Base-by-base conservation (phyloP, 305 asterid species). In the Fraxinus sp. region DNA sequence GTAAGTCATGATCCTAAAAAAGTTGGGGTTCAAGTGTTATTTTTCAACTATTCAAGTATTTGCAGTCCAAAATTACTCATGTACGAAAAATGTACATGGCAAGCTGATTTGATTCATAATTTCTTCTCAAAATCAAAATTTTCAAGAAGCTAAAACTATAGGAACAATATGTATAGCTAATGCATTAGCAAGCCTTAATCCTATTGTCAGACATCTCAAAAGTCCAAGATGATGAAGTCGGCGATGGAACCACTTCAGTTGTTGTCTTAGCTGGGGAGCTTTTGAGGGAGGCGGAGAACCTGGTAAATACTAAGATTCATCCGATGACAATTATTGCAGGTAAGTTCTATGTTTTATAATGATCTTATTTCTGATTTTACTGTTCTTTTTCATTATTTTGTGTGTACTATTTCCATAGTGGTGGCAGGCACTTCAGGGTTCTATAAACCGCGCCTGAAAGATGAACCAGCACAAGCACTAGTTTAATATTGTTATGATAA, bases 171-270 rank as follows among this genome's bases (percentile, higher is more conserved):
- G 36, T 68, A 26, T 68, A 11, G 3, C 18, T 68, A 62, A 64
- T 28, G 55, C 43, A 74, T 41, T 83, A 83, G 72, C 22, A 35
- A 74, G 24, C 84, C 92, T 92, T 91, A 89, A 43, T 83, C 82
- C 59, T 75, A 49, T 86, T 26, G 1, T 26, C 30, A 95, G 99
- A 96, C 86, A 96, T 96, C 79, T 96, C 99, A 1, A 96, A 91
- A 87, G 99, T 96, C 59, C 99, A 96, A 84, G 99, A 96, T 85
- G 98, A 96, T 84, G 99, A 94, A 90, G 99, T 96, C 75, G 99
- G 99, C 80, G 99, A 96, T 85, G 99, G 99, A 57, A 96, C 98
- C 76, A 96, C 99, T 66, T 94, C 99, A 33, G 98, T 96, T 39
- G 99, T 90, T 66, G 98, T 96, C 64, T 90, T 96, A 88, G 98